Evolutionary conservation across 805 yeast genomes (phyloP).

Genomic region (Brettanomyces bruxellensis): DNA sequence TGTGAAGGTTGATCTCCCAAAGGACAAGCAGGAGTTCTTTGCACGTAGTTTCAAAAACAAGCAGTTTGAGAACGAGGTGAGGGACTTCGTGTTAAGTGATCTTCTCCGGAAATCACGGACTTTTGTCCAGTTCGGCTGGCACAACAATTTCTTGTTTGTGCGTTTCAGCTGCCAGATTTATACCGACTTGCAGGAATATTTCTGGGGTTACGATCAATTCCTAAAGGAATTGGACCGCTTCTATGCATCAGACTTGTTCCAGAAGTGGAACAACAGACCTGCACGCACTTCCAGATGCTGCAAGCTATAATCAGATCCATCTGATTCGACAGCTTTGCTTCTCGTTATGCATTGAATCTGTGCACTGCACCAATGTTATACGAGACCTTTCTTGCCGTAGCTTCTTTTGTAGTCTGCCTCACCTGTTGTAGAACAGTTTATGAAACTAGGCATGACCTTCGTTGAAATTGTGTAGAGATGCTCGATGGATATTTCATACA

Average conservation of each 20-base stretch:
- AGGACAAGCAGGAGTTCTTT: conserved; percentile 3
- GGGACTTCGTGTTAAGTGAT: conserved; percentile 11
- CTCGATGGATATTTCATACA: too few species aligned
- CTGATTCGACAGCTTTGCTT: too few species aligned
- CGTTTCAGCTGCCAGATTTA: conserved; percentile 57
- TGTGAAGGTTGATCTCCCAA: conserved; percentile 27
- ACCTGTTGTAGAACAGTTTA: too few species aligned
- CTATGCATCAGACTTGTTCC: conserved; percentile 3
- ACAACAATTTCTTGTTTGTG: conserved; percentile 31
- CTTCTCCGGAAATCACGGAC: conserved; percentile 30
- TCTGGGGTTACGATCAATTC: conserved; percentile 34
- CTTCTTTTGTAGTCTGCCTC: too few species aligned
- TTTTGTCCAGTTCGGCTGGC: conserved; percentile 36
- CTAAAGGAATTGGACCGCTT: conserved; percentile 22
- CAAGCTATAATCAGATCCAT: too few species aligned
- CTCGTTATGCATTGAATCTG: too few species aligned
- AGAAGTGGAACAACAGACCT: not conserved
- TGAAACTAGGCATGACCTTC: too few species aligned
- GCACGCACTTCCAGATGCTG: too few species aligned
- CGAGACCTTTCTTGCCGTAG: too few species aligned
- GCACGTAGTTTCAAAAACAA: conserved; percentile 1
- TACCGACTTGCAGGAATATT: conserved; percentile 47
- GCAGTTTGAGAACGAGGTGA: conserved; percentile 6
- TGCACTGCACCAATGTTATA: too few species aligned
- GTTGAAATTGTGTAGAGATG: too few species aligned